Evolutionary conservation across 352 stramenopile genomes (phyloP).

Genomic region (Globisporangium megalacanthum): DNA sequence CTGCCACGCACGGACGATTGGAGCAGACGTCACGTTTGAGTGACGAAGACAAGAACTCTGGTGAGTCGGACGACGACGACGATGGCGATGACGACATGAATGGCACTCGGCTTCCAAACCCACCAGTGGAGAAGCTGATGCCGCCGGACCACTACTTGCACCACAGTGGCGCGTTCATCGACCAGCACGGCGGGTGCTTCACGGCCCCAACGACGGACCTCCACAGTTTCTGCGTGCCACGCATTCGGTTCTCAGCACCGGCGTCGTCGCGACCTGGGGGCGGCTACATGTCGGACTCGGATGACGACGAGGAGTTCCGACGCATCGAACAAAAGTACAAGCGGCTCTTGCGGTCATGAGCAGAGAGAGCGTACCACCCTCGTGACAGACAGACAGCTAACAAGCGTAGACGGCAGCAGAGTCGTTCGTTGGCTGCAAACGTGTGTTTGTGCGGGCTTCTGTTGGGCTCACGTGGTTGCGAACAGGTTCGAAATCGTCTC

Average conservation of each 20-base stretch:
- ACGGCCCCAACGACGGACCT: conserved; percentile 41
- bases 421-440: too few relatives aligned
- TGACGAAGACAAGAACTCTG: not conserved
- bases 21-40: not conserved
- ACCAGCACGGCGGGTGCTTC: conserved; percentile 46
- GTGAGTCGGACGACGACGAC: conserved; percentile 6
- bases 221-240: conserved; percentile 72
- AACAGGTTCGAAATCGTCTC: conserved; percentile 6
- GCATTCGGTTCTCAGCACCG: conserved; percentile 49
- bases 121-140: conserved; percentile 23
- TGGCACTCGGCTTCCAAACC: not conserved
- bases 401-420: too few relatives aligned
- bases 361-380: not conserved
- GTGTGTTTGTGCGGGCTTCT: not conserved
- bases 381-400: not conserved
- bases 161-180: conserved; percentile 37
- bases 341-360: conserved; percentile 31
- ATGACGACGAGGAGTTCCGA: conserved; percentile 66
- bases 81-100: conserved; percentile 8
- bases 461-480: not conserved
- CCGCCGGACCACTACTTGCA: conserved; percentile 42
- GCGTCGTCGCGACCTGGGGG: conserved; percentile 12
- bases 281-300: conserved; percentile 42
- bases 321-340: conserved; percentile 79
- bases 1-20: too few relatives aligned